Base-by-base conservation (phyloP, 352 stramenopile species). In the Globisporangium lucens region DNA sequence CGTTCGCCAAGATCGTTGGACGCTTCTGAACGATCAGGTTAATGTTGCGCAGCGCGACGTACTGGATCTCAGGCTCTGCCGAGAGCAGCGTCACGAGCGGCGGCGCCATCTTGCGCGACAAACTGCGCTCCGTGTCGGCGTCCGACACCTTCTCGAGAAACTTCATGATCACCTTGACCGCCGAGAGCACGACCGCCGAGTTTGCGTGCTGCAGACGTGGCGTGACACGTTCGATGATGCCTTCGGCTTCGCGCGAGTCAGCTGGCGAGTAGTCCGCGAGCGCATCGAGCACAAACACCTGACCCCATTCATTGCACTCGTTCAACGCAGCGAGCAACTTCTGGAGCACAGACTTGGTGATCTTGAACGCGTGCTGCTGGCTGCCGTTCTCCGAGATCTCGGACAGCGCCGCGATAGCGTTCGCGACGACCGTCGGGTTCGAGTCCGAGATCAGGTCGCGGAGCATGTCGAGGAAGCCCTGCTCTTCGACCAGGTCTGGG, bases 1-100 rank as follows among this genome's bases (percentile, higher is more conserved):
- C 90, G 69, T 98, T 98, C 64, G 98, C 90, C 15, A 99, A 77
- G 67, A 99, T 99, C 24, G 80, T 83, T 12, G 97, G 96, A 9
- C 95, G 85, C 78, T 99, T 99, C 74, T 99, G 97, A 33, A 99
- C 98, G 76, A 99, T 99, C 20, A 99, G 75, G 76, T 99, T 99
- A 74, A 99, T 99, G 83, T 99, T 99, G 49, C 97, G 84, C 65
- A 99, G 75, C 46, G 97, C 98, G 12, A 99, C 97, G 74, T 99
- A 99, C 80, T 99, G 97, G 74, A 99, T 99, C 85, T 99, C 98
- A 0, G 97, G 96, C 74, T 99, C 96, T 2, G 92, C 94, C 49
- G 98, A 99, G 10, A 99, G 76, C n/a, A 99, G 78, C 55, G 97
- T 99, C 46, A 99, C 97, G n/a, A 99, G 86, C 2, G 97, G 98